phyloP scores from a whole-genome alignment of 208 protist genomes.

The Leishmania tarentolae region DNA sequence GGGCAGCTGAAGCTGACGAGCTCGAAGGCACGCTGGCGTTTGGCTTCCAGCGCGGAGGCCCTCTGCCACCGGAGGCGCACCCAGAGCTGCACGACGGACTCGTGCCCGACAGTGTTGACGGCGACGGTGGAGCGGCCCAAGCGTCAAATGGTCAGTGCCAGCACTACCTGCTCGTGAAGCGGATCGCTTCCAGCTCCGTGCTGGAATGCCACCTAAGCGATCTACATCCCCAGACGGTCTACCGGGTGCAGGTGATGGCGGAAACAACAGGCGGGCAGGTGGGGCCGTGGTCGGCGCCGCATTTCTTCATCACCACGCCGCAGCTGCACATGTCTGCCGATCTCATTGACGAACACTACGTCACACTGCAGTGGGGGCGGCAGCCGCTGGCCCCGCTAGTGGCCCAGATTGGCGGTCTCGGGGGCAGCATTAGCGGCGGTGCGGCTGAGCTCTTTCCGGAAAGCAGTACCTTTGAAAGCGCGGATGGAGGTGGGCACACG shows the following conservation, averaged over 20 bases:
- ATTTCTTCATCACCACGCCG: conserved; percentile 73
- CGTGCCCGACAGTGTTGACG: conserved; percentile 12
- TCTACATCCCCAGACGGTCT: conserved; percentile 47
- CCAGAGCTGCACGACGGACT: conserved; percentile 27
- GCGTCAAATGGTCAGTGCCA: not conserved
- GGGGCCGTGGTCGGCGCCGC: conserved; percentile 75
- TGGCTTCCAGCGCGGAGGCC: conserved; percentile 28
- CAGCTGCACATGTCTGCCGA: conserved; percentile 50
- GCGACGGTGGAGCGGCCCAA: too few species aligned
- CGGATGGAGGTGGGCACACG: not conserved
- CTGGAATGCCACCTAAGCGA: conserved; percentile 15
- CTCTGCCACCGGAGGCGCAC: conserved; percentile 25
- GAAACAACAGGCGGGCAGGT: conserved; percentile 79
- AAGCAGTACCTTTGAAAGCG: conserved; percentile 1
- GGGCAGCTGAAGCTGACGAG: conserved; percentile 24
- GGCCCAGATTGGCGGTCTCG: conserved; percentile 15
- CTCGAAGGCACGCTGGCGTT: conserved; percentile 33
- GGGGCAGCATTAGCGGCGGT: not conserved
- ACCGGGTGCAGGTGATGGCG: conserved; percentile 80
- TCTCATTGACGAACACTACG: conserved; percentile 75
- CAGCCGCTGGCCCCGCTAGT: conserved; percentile 20
- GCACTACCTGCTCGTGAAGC: conserved; percentile 35
- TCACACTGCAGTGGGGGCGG: conserved; percentile 68
- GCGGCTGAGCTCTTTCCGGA: not conserved
- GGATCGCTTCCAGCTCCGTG: conserved; percentile 28